Percentiles rank a stretch among this genome's conserved stretches.
phyloP scores from a whole-genome alignment of 805 yeast genomes.

The Yarrowia osloensis region DNA sequence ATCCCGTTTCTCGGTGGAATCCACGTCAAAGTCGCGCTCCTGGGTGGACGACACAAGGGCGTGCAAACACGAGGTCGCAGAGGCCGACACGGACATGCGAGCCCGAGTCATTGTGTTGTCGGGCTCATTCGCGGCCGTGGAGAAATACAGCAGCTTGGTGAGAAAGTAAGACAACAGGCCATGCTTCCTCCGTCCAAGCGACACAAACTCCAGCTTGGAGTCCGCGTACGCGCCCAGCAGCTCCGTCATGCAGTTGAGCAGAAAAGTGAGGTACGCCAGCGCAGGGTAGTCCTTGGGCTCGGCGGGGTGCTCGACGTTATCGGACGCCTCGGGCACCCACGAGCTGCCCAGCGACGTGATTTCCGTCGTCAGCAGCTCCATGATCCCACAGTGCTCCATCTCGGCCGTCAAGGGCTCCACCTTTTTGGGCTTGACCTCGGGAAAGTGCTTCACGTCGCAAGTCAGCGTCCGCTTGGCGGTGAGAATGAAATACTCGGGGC shows the following conservation, averaged over 20 bases:
- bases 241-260: constrained; percentile 69
- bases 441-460: constrained; percentile 21
- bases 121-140: constrained; percentile 43
- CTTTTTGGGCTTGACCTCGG: constrained; percentile 24
- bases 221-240: constrained; percentile 75
- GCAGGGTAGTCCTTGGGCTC: constrained; percentile 39
- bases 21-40: constrained; percentile 44
- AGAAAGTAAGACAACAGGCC: constrained; percentile 76
- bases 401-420: constrained; percentile 10
- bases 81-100: constrained; percentile 55
- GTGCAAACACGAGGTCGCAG: constrained; percentile 62
- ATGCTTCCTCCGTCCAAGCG: constrained; percentile 40
- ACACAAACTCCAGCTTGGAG: constrained; percentile 62
- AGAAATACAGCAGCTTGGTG: constrained; percentile 68
- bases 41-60: constrained; percentile 64
- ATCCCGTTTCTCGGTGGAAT: constrained; percentile 42
- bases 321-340: constrained; percentile 43
- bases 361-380: constrained; percentile 64
- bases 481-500: constrained; percentile 53
- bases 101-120: constrained; percentile 41
- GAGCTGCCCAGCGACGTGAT: constrained; percentile 53
- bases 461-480: constrained; percentile 34
- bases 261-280: constrained; percentile 56
- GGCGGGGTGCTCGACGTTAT: constrained; percentile 34
- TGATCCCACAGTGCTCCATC: constrained; percentile 52